A percentile compares a stretch with the other conserved stretches of the same genome.
Conservation (phyloP, 495 filamentous ascomycete genomes). For the Penicillium atrosanguineum region DNA sequence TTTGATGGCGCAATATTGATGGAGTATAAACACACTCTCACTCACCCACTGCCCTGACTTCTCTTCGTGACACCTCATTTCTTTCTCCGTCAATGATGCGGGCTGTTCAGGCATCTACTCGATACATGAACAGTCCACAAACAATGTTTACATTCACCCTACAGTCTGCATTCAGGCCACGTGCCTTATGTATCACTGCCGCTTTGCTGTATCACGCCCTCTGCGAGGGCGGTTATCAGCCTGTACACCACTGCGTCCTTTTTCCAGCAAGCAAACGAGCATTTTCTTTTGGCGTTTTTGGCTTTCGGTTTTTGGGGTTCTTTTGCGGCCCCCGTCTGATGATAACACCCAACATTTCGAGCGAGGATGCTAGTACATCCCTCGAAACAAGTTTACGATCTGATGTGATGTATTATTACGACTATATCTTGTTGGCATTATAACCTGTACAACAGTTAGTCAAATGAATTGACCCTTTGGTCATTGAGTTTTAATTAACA, state of each 20-base stretch:
- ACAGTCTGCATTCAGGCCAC: conserved; percentile 1
- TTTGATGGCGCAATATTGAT: conserved; percentile 10
- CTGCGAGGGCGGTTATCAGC: conserved; percentile 1
- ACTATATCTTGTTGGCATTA: conserved; percentile 8
- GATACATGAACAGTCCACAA: conserved; percentile 17
- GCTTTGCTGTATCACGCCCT: conserved; percentile 5
- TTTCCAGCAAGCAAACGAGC: conserved; percentile 17
- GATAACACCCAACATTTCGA: conserved; percentile 3
- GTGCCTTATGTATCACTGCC: conserved; percentile 2
- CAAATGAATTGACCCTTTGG: background rate
- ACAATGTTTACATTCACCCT: conserved; percentile 17
- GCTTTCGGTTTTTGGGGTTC: background rate
- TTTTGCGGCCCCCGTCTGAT: background rate
- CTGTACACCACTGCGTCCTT: conserved; percentile 9
- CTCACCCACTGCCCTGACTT: background rate
- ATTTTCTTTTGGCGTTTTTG: conserved; percentile 3
- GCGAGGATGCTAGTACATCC: conserved; percentile 1
- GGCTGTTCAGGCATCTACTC: conserved; percentile 10
- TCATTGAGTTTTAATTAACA: background rate
- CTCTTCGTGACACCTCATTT: background rate
- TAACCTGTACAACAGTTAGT: conserved; percentile 1
- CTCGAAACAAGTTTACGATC: conserved; percentile 6
- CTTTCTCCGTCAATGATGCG: background rate
- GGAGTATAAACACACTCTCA: background rate
- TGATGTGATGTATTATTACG: conserved; percentile 1